A percentile compares a stretch with the other conserved stretches of the same genome.
Evolutionary conservation across 495 filamentous ascomycete species (phyloP).

Genomic region (Physcia stellaris): DNA sequence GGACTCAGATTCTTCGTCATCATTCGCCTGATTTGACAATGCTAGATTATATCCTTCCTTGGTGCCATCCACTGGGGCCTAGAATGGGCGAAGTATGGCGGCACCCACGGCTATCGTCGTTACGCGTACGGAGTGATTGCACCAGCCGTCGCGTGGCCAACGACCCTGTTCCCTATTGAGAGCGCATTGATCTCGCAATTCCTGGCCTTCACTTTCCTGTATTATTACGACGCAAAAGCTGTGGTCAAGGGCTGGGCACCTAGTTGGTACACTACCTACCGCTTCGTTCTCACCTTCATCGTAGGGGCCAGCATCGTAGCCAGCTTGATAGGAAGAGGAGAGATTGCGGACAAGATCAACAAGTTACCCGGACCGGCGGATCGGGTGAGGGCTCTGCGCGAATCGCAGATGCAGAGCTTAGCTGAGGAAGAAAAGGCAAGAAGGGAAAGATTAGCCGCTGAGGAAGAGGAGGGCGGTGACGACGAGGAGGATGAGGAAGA

Average conservation of each 20-base stretch:
- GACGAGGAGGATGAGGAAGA: conserved; percentile 24
- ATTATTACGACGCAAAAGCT: conserved; percentile 74
- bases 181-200: conserved; percentile 88
- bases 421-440: conserved; percentile 47
- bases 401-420: conserved; percentile 39
- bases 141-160: conserved; percentile 85
- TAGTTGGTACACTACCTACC: conserved; percentile 83
- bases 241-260: conserved; percentile 71
- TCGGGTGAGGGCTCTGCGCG: conserved; percentile 49
- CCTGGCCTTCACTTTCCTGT: conserved; percentile 73
- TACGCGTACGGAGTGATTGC: conserved; percentile 76
- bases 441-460: conserved; percentile 26
- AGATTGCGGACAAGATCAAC: conserved; percentile 50
- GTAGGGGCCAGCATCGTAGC: conserved; percentile 81
- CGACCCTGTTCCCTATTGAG: conserved; percentile 71
- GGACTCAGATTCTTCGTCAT: no score
- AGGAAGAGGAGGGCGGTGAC: conserved; percentile 26
- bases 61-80: conserved; percentile 94
- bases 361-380: conserved; percentile 35
- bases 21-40: no score
- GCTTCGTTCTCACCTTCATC: conserved; percentile 88
- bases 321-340: conserved; percentile 72
- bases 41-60: conserved; percentile 82
- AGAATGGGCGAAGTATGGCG: conserved; percentile 64
- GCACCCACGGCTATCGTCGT: conserved; percentile 56